Conservation (phyloP, 805 yeast species). For the Cyberlindnera misumaiensis region DNA sequence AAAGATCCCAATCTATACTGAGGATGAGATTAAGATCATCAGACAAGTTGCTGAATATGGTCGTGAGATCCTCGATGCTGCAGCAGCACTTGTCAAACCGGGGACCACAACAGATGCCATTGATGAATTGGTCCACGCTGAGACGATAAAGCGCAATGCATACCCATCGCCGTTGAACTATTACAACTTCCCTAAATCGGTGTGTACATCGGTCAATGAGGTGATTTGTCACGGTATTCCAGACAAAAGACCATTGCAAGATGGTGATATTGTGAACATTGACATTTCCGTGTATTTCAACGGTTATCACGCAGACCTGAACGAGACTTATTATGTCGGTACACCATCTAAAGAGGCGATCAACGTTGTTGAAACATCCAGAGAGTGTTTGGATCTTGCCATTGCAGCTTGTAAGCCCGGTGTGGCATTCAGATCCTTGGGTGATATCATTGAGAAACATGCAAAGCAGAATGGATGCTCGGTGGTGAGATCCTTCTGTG, state of each 20-base stretch:
- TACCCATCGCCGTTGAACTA: conserved; percentile 96
- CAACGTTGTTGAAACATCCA: conserved; percentile 83
- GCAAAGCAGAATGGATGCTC: conserved; percentile 74
- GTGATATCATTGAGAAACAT: conserved; percentile 81
- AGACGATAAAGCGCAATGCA: conserved; percentile 79
- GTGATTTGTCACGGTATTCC: conserved; percentile 97
- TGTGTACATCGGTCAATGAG: conserved; percentile 93
- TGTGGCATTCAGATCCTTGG: conserved; percentile 74
- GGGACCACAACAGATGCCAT: conserved; percentile 93
- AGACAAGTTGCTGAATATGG: conserved; percentile 70
- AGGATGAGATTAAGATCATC: conserved; percentile 67
- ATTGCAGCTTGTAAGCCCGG: conserved; percentile 89
- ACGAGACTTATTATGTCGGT: conserved; percentile 96
- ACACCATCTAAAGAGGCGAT: conserved; percentile 78
- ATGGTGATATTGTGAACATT: conserved; percentile 90
- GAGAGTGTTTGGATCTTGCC: conserved; percentile 82
- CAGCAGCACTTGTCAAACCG: conserved; percentile 76
- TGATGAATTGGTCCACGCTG: conserved; percentile 80
- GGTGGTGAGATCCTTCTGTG: conserved; percentile 86
- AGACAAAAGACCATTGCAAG: conserved; percentile 77
- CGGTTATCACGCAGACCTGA: conserved; percentile 91
- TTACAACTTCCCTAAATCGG: conserved; percentile 85
- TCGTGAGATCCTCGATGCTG: conserved; percentile 84
- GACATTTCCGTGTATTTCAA: conserved; percentile 81
- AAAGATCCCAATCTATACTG: conserved; percentile 54